A percentile compares a stretch with the other conserved stretches of the same genome.
These are phyloP conservation scores for Arbutus unedo DNA, from an alignment of 148 eudicot genomes.

Conservation along the genomic window DNA sequence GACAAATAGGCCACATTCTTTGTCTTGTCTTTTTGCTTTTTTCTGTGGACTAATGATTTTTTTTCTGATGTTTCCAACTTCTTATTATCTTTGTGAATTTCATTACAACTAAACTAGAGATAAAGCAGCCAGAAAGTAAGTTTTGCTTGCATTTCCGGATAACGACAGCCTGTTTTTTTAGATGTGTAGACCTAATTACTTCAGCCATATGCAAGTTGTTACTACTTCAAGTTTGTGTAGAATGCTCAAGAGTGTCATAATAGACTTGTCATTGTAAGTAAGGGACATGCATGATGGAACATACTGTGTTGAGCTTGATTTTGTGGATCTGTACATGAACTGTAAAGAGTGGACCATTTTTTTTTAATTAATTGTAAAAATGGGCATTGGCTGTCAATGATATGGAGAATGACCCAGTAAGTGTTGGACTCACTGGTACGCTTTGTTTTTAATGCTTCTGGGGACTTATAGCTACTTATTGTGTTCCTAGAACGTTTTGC, in stretches of 20 bases:
- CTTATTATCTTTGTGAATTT: no score
- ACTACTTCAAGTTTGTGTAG: neutral
- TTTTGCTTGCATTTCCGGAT: neutral
- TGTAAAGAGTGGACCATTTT: no score
- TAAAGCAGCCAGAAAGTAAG: neutral
- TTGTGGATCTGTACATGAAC: neutral
- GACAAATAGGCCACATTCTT: neutral
- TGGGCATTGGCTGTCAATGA: neutral
- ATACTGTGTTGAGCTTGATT: neutral
- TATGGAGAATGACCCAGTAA: neutral
- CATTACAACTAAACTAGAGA: neutral
- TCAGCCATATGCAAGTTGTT: neutral
- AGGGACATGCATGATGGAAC: neutral
- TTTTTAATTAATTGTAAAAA: no score
- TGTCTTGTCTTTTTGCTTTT: neutral
- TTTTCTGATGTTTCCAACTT: neutral
- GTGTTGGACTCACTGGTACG: neutral
- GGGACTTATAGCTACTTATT: neutral
- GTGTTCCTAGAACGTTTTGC: neutral
- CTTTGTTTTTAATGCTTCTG: neutral
- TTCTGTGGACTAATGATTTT: neutral
- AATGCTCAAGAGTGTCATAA: neutral
- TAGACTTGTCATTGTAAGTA: neutral
- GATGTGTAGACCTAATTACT: neutral
- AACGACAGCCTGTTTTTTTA: neutral